Evolutionary conservation across 768 basidiomycete species (phyloP).

Genomic region (Lactifluus pinguis): DNA sequence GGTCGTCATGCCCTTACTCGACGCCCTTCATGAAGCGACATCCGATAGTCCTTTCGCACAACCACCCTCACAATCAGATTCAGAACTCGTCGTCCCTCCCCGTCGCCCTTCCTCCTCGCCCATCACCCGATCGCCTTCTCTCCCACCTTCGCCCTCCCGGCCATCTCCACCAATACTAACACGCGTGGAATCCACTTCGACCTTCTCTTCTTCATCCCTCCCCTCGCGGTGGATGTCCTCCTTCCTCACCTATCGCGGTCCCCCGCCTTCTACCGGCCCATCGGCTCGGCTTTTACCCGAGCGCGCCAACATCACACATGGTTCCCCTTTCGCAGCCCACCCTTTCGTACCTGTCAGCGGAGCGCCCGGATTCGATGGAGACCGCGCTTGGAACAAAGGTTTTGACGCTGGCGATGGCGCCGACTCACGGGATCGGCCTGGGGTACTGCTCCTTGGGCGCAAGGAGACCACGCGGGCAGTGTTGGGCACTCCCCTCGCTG

Average conservation of each 20-base stretch:
- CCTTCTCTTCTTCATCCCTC: slow-evolving; percentile 33
- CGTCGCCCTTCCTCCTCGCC: slow-evolving; percentile 10
- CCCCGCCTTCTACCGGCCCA: slow-evolving; percentile 10
- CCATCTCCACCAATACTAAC: slow-evolving; percentile 29
- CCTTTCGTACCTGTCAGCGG: slow-evolving; percentile 42
- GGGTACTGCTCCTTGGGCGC: slow-evolving; percentile 46
- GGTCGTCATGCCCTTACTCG: slow-evolving; percentile 1
- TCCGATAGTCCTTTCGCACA: slow-evolving; percentile 5
- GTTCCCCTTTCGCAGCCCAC: slow-evolving; percentile 42
- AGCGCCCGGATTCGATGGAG: slow-evolving; percentile 74
- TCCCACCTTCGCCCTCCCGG: slow-evolving; percentile 27
- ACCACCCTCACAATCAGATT: neutral
- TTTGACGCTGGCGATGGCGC: slow-evolving; percentile 33
- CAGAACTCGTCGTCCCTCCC: slow-evolving; percentile 1
- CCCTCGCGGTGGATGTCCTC: slow-evolving; percentile 46
- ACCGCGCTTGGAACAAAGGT: slow-evolving; percentile 59
- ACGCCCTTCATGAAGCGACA: slow-evolving; percentile 14
- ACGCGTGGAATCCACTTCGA: slow-evolving; percentile 26
- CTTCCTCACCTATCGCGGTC: slow-evolving; percentile 29
- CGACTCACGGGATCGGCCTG: slow-evolving; percentile 27
- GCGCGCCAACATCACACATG: slow-evolving; percentile 29
- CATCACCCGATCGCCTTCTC: slow-evolving; percentile 23
- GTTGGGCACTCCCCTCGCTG: slow-evolving; percentile 44
- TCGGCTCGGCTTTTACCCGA: neutral
- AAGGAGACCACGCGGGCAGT: slow-evolving; percentile 46